A percentile compares a stretch with the other conserved stretches of the same genome.
phyloP scores from a whole-genome alignment of 257 asterid species.

The Paulownia fortunei region DNA sequence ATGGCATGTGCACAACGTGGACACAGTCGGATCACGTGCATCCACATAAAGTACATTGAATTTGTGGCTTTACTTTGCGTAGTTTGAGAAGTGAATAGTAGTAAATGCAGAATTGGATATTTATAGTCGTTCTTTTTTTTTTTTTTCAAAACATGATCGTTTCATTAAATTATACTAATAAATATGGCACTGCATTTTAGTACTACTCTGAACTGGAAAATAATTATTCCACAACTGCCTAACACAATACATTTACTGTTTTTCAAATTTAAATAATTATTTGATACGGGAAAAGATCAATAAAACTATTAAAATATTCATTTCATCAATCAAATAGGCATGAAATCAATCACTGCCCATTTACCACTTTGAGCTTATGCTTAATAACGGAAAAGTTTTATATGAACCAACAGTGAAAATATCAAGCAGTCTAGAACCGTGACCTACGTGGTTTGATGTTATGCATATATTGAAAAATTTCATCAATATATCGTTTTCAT shows the following conservation, averaged over 20 bases:
- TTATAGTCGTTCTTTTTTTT: slow-evolving; percentile 17
- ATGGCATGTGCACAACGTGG: slow-evolving; percentile 23
- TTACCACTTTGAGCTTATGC: background rate
- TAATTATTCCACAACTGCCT: slow-evolving; percentile 44
- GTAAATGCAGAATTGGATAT: slow-evolving; percentile 21
- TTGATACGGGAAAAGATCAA: background rate
- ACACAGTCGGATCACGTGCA: background rate
- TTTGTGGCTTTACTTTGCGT: background rate
- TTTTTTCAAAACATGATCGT: slow-evolving; percentile 9
- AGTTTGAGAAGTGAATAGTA: slow-evolving; percentile 21
- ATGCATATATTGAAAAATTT: too few species aligned
- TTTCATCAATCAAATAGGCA: background rate
- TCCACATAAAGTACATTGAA: background rate
- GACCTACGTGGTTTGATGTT: too few species aligned
- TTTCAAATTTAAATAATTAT: background rate
- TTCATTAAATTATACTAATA: slow-evolving; percentile 34
- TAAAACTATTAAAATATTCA: background rate
- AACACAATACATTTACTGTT: slow-evolving; percentile 35
- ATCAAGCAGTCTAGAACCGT: too few species aligned
- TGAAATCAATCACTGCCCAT: background rate
- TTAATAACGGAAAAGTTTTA: too few species aligned
- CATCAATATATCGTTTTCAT: too few species aligned
- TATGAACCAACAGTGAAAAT: too few species aligned
- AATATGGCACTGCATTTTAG: slow-evolving; percentile 38
- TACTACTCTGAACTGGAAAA: slow-evolving; percentile 42